These are phyloP conservation scores for Waltergamsia citrina DNA, from an alignment of 2,329 filamentous ascomycete genomes.

Conservation along the genomic window DNA sequence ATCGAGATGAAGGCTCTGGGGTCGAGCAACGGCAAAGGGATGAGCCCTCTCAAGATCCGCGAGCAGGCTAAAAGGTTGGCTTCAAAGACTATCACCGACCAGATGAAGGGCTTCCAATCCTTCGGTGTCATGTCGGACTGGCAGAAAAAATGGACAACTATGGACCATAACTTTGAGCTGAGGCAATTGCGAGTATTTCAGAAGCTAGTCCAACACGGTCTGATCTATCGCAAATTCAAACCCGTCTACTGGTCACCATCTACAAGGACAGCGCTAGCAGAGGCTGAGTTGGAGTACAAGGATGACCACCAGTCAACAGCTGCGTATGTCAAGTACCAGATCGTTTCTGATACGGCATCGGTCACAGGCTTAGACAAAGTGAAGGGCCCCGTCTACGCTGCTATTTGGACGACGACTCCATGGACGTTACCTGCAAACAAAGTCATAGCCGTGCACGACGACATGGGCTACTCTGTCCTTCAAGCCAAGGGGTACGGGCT, in stretches of 20 bases:
- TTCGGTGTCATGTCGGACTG: constrained; percentile 78
- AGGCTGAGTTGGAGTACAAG: constrained; percentile 78
- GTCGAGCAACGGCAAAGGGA: constrained; percentile 28
- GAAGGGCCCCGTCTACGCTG: constrained; percentile 52
- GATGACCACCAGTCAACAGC: constrained; percentile 63
- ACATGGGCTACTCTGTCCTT: constrained; percentile 66
- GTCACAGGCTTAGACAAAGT: constrained; percentile 26
- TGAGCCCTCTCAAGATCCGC: constrained; percentile 50
- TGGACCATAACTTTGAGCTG: constrained; percentile 67
- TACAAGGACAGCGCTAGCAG: constrained; percentile 68
- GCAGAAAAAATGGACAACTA: constrained; percentile 67
- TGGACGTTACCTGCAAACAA: constrained; percentile 94
- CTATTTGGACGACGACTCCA: constrained; percentile 98
- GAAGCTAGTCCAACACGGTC: constrained; percentile 60
- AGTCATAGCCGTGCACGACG: constrained; percentile 72
- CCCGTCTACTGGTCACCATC: constrained; percentile 84
- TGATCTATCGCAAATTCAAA: constrained; percentile 72
- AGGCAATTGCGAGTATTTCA: constrained; percentile 68
- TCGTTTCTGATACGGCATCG: constrained; percentile 33
- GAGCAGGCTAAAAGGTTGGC: constrained; percentile 57
- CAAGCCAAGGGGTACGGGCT: constrained; percentile 47
- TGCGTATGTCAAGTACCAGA: constrained; percentile 73
- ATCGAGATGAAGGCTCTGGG: constrained; percentile 94
- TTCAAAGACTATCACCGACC: constrained; percentile 55
- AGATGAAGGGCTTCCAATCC: constrained; percentile 63